Percentiles rank a stretch among this genome's conserved stretches.
phyloP scores from a whole-genome alignment of 768 basidiomycete genomes.

The Termitomyces sp. region DNA sequence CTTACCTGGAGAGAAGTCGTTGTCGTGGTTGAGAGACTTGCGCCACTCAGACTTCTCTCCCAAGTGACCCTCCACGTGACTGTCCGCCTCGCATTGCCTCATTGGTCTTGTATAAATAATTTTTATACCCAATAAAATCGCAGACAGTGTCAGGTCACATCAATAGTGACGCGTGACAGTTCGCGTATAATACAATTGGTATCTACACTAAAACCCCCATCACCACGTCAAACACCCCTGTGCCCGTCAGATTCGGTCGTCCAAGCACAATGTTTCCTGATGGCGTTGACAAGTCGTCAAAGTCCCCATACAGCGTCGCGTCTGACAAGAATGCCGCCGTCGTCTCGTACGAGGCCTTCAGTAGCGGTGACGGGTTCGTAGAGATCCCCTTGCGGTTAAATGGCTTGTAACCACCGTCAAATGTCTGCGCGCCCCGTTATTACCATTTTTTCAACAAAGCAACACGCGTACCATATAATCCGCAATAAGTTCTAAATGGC shows the following conservation, averaged over 20 bases:
- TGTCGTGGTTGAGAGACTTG: no score
- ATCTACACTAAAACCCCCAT: conserved; percentile 48
- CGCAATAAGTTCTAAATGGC: conserved; percentile 95
- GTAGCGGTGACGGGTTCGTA: conserved; percentile 88
- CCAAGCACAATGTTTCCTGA: conserved; percentile 92
- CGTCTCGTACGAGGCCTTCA: conserved; percentile 98
- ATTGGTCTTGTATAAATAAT: no score
- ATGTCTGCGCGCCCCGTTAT: conserved; percentile 59
- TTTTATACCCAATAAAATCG: no score
- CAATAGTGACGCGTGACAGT: conserved; percentile 18
- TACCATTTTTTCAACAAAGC: background rate
- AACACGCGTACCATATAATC: conserved; percentile 91
- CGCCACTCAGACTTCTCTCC: no score
- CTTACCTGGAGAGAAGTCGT: no score
- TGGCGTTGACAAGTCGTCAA: conserved; percentile 87
- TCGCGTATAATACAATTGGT: conserved; percentile 16
- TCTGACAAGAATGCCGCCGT: conserved; percentile 92
- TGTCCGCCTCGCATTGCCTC: no score
- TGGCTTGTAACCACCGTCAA: conserved; percentile 96
- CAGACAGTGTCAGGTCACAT: no score
- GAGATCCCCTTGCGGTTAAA: conserved; percentile 97
- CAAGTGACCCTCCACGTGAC: no score
- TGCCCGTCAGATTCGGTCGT: conserved; percentile 85
- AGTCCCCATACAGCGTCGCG: conserved; percentile 92
- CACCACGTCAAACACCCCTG: conserved; percentile 89